Conservation (phyloP, 208 protist species). For the Sergeia podlipaevii region DNA sequence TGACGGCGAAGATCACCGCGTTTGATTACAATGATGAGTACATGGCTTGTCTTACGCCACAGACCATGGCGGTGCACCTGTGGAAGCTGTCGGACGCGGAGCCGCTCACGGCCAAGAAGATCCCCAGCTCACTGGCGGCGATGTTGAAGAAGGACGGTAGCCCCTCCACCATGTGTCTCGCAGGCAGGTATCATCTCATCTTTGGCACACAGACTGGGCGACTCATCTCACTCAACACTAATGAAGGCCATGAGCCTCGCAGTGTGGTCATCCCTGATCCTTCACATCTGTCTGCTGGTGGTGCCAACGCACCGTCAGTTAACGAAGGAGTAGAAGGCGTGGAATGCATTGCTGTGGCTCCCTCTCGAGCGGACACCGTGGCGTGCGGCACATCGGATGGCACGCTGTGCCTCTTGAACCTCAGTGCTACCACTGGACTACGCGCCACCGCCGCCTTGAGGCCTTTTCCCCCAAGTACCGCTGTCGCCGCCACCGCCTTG, state of each 20-base stretch:
- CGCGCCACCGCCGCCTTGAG: constrained; percentile 32
- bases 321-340: constrained; percentile 36
- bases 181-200: constrained; percentile 75
- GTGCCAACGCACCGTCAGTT: background rate
- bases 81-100: constrained; percentile 58
- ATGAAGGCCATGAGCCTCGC: constrained; percentile 43
- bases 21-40: constrained; percentile 86
- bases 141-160: constrained; percentile 62
- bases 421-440: constrained; percentile 70
- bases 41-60: constrained; percentile 52
- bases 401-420: constrained; percentile 42
- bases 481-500: background rate
- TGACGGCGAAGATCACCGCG: constrained; percentile 35
- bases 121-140: constrained; percentile 19
- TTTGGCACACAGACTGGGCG: constrained; percentile 71
- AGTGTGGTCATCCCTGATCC: constrained; percentile 27
- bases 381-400: constrained; percentile 76
- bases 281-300: background rate
- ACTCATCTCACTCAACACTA: constrained; percentile 75
- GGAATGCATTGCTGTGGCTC: constrained; percentile 55
- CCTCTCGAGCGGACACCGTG: constrained; percentile 60
- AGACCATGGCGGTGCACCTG: constrained; percentile 34
- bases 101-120: constrained; percentile 38
- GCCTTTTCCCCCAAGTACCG: constrained; percentile 39
- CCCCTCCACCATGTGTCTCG: constrained; percentile 66